These are phyloP conservation scores for Microdochium trichocladiopsis DNA, from an alignment of 2,329 filamentous ascomycete genomes.

Conservation along the genomic window DNA sequence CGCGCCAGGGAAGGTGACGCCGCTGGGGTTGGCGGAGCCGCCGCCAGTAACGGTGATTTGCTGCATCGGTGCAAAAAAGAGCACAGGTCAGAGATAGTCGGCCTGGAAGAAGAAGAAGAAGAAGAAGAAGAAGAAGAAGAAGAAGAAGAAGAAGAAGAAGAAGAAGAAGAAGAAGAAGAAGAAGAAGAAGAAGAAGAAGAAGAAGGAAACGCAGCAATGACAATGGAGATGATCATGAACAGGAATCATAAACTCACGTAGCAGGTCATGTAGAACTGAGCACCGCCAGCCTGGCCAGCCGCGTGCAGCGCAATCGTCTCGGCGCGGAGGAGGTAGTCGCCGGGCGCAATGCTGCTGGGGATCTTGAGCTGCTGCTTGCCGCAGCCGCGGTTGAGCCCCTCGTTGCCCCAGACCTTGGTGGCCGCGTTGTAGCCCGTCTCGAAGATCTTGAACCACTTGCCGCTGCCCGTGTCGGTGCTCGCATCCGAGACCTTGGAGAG, in stretches of 20 bases:
- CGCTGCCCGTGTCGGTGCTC: constrained; percentile 30
- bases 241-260: constrained; percentile 14
- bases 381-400: constrained; percentile 11
- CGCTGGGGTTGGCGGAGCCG: constrained; percentile 30
- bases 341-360: constrained; percentile 28
- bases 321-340: constrained; percentile 33
- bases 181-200: background rate
- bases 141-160: background rate
- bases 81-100: background rate
- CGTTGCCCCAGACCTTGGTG: constrained; percentile 24
- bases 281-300: constrained; percentile 17
- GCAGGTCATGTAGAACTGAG: constrained; percentile 17
- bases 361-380: constrained; percentile 27
- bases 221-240: too few species aligned
- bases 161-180: background rate
- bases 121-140: background rate
- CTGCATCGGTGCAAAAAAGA: constrained; percentile 1
- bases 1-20: constrained; percentile 38
- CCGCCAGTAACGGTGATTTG: constrained; percentile 39
- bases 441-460: constrained; percentile 45
- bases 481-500: constrained; percentile 40
- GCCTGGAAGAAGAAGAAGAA: background rate
- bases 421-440: constrained; percentile 26
- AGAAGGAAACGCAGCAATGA: too few species aligned
- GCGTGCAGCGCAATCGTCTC: constrained; percentile 34